Evolutionary conservation across 495 filamentous ascomycete species (phyloP), one percentile per base, ranked within the genome.

Genomic region (Penicillium antarcticum): DNA sequence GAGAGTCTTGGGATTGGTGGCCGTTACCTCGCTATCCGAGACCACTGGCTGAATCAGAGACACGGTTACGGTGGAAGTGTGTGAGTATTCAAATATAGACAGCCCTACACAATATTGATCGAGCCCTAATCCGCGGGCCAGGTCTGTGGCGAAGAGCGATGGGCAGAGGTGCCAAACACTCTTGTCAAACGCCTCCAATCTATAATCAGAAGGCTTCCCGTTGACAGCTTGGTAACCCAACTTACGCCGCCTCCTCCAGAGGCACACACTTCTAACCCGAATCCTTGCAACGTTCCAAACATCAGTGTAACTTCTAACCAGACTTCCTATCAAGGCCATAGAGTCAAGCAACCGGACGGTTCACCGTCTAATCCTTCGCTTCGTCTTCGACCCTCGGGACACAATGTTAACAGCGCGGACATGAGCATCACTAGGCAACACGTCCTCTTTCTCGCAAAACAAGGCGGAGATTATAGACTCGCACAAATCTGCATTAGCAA

Each of bases 401-500:
- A 24, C 21, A 42, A 42, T 2, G 39, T 12, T 18, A 23, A 23
- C 5, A 23, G 2, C 21, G 21, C 5, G 2, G 39, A 42, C 14
- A 21, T 42, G 39, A 42, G 17, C 39, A 23, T 23, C 21, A 23
- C 21, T 23, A 21, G 24, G 17, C 39, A 42, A 5, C 39, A 18
- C n/a, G 16, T 33, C 29, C n/a, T 46, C 43, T 46, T 33, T 11
- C 43, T 46, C 23, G 43, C 29, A n/a, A 36, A 46, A 21, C 29
- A 24, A 12, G 43, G 43, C n/a, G 43, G n/a, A 46, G 29, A 33
- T 46, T 46, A 33, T 10, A 33, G 33, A 46, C 43, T 46, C 19
- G 29, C 43, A 46, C 39, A 42, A n/a, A 42, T 42, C 16, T 24
- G 39, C 16, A 18, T 42, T 1, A 42, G 39, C n/a, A 21, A 42